These are phyloP conservation scores for Spatholobus suberectus DNA, from an alignment of 306 rosid genomes.

Conservation along the genomic window DNA sequence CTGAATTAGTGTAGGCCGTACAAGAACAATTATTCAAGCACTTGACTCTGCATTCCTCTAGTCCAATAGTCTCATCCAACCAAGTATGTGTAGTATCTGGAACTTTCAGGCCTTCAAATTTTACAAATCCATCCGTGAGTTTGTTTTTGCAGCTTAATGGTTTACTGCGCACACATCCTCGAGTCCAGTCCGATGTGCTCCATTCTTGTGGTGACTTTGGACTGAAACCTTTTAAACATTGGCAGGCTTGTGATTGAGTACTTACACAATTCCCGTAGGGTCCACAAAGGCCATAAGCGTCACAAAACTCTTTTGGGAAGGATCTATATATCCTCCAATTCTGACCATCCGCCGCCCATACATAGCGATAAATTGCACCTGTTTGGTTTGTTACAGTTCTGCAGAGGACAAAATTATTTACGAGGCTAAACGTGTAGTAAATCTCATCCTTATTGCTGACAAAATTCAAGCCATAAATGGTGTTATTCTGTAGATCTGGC, in stretches of 20 bases:
- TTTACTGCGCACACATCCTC: conserved; percentile 42
- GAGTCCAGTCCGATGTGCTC: neutral
- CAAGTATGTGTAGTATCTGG: conserved; percentile 61
- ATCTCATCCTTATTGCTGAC: neutral
- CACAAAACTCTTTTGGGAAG: conserved; percentile 30
- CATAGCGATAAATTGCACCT: neutral
- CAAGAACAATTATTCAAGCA: conserved; percentile 75
- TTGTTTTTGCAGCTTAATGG: conserved; percentile 32
- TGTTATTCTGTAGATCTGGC: neutral
- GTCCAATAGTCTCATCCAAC: conserved; percentile 49
- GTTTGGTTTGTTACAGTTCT: neutral
- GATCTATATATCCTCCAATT: neutral
- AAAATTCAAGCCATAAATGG: neutral
- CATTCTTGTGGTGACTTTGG: conserved; percentile 11
- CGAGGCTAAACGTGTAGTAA: neutral
- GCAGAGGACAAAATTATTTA: neutral
- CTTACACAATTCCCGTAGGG: conserved; percentile 35
- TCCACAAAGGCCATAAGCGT: conserved; percentile 38
- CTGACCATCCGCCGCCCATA: neutral
- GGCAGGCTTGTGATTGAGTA: conserved; percentile 2
- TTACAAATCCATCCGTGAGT: conserved; percentile 34
- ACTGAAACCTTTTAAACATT: conserved; percentile 48
- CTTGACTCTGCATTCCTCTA: conserved; percentile 54
- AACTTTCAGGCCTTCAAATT: conserved; percentile 42
- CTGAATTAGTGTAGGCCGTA: conserved; percentile 60